Percentiles rank a stretch among this genome's conserved stretches.
Evolutionary conservation across 2,329 filamentous ascomycete species (phyloP).

Genomic region (Mycocentrospora acerina): DNA sequence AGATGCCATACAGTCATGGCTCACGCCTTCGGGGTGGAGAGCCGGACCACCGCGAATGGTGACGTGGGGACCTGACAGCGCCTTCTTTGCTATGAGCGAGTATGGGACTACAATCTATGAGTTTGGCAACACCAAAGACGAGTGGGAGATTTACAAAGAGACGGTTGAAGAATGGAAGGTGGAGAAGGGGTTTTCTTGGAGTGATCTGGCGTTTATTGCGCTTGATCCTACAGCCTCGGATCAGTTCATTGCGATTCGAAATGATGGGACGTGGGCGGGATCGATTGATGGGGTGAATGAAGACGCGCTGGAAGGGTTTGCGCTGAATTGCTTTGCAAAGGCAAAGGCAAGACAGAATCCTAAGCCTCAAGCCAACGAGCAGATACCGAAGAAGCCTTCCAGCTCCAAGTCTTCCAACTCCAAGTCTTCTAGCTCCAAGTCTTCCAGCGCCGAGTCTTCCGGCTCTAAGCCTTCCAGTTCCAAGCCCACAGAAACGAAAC

Average conservation of each 20-base stretch:
- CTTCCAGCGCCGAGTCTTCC: background rate
- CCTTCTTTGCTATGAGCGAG: conserved; percentile 41
- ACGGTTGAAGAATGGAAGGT: conserved; percentile 39
- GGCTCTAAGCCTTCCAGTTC: background rate
- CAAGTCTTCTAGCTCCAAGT: no score
- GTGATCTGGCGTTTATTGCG: conserved; percentile 30
- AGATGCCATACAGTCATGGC: conserved; percentile 36
- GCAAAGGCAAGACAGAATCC: conserved; percentile 18
- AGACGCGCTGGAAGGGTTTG: conserved; percentile 35
- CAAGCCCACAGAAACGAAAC: conserved; percentile 7
- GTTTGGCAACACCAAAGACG: conserved; percentile 19
- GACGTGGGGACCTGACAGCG: conserved; percentile 32
- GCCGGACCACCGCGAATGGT: conserved; percentile 36
- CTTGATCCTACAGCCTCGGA: conserved; percentile 32
- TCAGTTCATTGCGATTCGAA: conserved; percentile 39
- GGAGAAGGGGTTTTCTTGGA: conserved; percentile 34
- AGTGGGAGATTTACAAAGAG: conserved; percentile 35
- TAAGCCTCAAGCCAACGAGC: conserved; percentile 8
- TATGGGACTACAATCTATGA: conserved; percentile 36
- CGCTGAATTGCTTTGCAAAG: conserved; percentile 31
- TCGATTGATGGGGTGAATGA: conserved; percentile 38
- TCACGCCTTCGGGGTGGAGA: conserved; percentile 41
- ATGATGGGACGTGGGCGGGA: conserved; percentile 39
- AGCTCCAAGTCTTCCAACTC: no score
- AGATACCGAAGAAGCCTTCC: conserved; percentile 1